Base-by-base conservation (phyloP, 2,329 filamentous ascomycete species). In the Aspergillus awamori region DNA sequence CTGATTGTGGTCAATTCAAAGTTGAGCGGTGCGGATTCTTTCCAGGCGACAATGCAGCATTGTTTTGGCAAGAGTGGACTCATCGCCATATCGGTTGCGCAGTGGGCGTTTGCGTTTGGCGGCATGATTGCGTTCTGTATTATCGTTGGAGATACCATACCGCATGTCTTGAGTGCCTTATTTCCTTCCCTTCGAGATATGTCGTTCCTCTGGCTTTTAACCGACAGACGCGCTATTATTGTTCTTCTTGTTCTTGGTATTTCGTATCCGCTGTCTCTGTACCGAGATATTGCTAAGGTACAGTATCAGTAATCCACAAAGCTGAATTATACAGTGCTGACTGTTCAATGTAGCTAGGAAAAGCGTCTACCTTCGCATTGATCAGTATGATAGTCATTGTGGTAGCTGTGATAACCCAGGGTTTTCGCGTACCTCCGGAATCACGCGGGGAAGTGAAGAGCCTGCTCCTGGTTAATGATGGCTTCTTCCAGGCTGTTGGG, bases 71-170 rank as follows among this genome's bases (percentile, higher is more conserved):
- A 87, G 70, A 84, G 89, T 17, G 95, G 95, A 0, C 83, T 99
- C 59, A 87, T 99, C 66, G 94, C 95, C 61, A 97, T 99, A 56
- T 89, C 87, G 5, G 71, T 98, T 63, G 95, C 95, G 53, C 95
- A 99, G 81, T 99, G 94, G 94, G 89, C 92, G 28, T 99, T 99
- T 83, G 95, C 95, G 2, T 99, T 98, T 81, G 95, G 95, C 59
- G 95, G 95, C 66, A 99, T 99, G 95, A 87, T 99, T 59, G 95
- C 95, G 13, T 99, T 98, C 77, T 95, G 93, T 67, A 93, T 99
- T 71, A 97, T 99, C 71, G 91, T 99, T 8, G 95, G 95, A 62
- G 95, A 99, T 76, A 93, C 92, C 0, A 97, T 99, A 72, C 95
- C 95, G 3, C 92, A 93, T 75, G 95, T 99, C 52, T 77, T 98